A percentile compares a stretch with the other conserved stretches of the same genome.
These are phyloP conservation scores for Suhomyces pyralidae DNA, from an alignment of 805 yeast species.

Conservation along the genomic window DNA sequence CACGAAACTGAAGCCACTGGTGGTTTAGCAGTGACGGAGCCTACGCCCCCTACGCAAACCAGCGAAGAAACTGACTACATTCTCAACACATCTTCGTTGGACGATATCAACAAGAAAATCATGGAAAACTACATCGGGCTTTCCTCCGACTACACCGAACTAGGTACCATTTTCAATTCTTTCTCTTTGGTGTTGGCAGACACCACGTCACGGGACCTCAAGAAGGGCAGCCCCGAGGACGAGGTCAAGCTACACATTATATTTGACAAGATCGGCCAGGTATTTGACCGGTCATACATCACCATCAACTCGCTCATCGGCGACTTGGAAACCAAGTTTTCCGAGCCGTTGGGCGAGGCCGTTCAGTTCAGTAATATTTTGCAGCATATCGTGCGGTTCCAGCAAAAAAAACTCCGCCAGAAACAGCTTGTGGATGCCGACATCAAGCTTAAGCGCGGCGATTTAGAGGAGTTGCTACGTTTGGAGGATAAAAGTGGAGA, in stretches of 20 bases:
- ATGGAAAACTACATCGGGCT: slow-evolving; percentile 55
- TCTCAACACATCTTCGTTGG: slow-evolving; percentile 43
- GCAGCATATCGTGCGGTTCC: slow-evolving; percentile 57
- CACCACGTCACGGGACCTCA: slow-evolving; percentile 20
- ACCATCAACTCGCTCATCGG: slow-evolving; percentile 51
- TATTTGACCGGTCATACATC: slow-evolving; percentile 66
- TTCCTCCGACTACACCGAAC: slow-evolving; percentile 64
- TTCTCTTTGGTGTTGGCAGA: slow-evolving; percentile 50
- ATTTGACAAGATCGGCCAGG: slow-evolving; percentile 80
- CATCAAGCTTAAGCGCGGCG: slow-evolving; percentile 28
- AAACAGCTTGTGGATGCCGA: slow-evolving; percentile 30
- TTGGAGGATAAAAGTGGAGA: slow-evolving; percentile 32
- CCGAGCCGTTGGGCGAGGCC: slow-evolving; percentile 69
- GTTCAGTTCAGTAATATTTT: slow-evolving; percentile 62
- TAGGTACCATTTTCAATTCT: slow-evolving; percentile 59
- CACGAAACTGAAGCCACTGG: slow-evolving; percentile 1
- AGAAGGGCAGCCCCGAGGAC: slow-evolving; percentile 19
- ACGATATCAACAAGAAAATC: slow-evolving; percentile 54
- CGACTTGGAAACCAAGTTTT: slow-evolving; percentile 55
- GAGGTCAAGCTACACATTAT: slow-evolving; percentile 28
- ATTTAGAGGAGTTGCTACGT: slow-evolving; percentile 26
- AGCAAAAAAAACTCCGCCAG: slow-evolving; percentile 40
- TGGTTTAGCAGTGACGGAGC: not conserved
- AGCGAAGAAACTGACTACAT: slow-evolving; percentile 9
- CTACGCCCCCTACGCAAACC: not conserved